phyloP scores from a whole-genome alignment of 768 basidiomycete species.

The Auricularia cornea region DNA sequence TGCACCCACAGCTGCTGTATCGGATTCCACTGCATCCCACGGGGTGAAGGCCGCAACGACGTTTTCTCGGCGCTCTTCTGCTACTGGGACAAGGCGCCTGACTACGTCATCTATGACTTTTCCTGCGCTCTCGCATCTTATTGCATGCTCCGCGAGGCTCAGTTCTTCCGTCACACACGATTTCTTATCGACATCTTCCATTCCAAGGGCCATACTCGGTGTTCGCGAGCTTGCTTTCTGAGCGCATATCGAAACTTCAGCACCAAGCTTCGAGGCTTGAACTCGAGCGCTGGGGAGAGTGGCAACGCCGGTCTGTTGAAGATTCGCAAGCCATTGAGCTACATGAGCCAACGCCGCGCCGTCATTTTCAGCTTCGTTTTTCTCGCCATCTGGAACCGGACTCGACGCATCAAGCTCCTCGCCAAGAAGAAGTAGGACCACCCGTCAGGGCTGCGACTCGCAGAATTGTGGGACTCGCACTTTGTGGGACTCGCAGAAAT shows the following conservation, averaged over 20 bases:
- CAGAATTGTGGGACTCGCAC: too few species aligned
- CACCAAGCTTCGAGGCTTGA: slow-evolving; percentile 18
- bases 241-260: slow-evolving; percentile 20
- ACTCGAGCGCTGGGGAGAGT: slow-evolving; percentile 29
- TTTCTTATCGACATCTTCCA: slow-evolving; percentile 30
- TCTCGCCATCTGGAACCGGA: too few species aligned
- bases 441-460: too few species aligned
- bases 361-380: slow-evolving; percentile 20
- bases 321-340: slow-evolving; percentile 23
- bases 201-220: slow-evolving; percentile 25
- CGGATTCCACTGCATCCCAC: slow-evolving; percentile 16
- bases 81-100: slow-evolving; percentile 21
- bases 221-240: slow-evolving; percentile 21
- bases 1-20: too few species aligned
- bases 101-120: slow-evolving; percentile 24
- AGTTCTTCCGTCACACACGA: slow-evolving; percentile 25
- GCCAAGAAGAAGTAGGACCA: too few species aligned
- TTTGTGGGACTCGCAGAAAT: too few species aligned
- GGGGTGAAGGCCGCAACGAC: slow-evolving; percentile 29
- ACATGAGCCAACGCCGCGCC: slow-evolving; percentile 21
- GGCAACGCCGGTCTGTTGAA: slow-evolving; percentile 22
- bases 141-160: slow-evolving; percentile 20
- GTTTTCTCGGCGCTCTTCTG: slow-evolving; percentile 32
- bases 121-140: slow-evolving; percentile 27
- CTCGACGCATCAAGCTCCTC: too few species aligned